Evolutionary conservation across 768 basidiomycete species (phyloP).

Genomic region (Krasilnikovozyma curviuscula): DNA sequence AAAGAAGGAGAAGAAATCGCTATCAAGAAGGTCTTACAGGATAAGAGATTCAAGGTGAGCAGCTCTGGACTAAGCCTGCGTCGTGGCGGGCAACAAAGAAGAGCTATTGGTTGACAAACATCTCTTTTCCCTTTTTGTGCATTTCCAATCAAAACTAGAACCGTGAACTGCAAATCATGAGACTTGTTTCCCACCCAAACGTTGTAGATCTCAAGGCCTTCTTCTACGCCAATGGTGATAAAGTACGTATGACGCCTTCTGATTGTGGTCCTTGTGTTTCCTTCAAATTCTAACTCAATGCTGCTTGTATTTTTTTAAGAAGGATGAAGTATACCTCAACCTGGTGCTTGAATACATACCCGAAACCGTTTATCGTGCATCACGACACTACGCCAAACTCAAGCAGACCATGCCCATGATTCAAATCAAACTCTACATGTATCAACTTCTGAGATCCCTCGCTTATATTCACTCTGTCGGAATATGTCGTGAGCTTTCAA

Average conservation of each 20-base stretch:
- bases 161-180: constrained; percentile 98
- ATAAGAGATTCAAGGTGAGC: constrained; percentile 98
- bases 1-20: constrained; percentile 51
- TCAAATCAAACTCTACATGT: constrained; percentile 53
- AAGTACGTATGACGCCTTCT: constrained; percentile 37
- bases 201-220: constrained; percentile 95
- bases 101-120: not conserved
- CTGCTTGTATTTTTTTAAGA: constrained; percentile 34
- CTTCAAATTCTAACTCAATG: not conserved
- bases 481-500: constrained; percentile 44
- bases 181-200: constrained; percentile 86
- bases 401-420: constrained; percentile 99
- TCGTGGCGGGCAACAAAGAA: not conserved
- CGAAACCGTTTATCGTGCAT: constrained; percentile 97
- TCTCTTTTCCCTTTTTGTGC: not conserved
- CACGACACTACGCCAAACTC: constrained; percentile 95
- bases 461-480: constrained; percentile 99
- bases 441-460: constrained; percentile 81
- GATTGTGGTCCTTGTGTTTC: not conserved
- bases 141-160: constrained; percentile 38
- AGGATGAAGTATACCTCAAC: constrained; percentile 99
- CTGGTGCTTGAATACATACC: constrained; percentile 98
- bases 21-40: constrained; percentile 99
- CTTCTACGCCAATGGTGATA: constrained; percentile 98
- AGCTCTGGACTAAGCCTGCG: too few species aligned